Evolutionary conservation across 768 basidiomycete genomes (phyloP).

Genomic region (Auriscalpium microsporum): DNA sequence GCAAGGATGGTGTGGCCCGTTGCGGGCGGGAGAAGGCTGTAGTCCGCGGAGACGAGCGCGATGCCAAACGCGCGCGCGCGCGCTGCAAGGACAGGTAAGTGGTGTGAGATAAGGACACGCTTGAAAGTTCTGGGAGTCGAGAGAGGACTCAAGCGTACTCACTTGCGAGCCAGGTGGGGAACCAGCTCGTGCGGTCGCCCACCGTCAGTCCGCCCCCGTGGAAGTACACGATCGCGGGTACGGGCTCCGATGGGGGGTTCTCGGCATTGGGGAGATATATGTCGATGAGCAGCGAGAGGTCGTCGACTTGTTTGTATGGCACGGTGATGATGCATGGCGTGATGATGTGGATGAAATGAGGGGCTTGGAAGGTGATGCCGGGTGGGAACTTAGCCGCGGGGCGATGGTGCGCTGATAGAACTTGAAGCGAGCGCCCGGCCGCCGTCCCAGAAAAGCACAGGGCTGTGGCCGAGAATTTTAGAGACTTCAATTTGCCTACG

Average conservation of each 20-base stretch:
- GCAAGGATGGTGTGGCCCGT: constrained; percentile 49
- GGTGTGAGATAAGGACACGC: not conserved
- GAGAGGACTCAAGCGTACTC: constrained; percentile 6
- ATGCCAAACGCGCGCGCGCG: constrained; percentile 38
- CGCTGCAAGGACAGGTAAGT: constrained; percentile 24
- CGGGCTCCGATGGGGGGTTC: not conserved
- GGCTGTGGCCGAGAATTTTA: no score
- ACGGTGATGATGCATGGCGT: no score
- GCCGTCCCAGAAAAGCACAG: no score
- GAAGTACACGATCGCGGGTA: constrained; percentile 31
- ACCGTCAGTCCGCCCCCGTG: constrained; percentile 54
- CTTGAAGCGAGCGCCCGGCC: no score
- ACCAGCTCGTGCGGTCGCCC: constrained; percentile 52
- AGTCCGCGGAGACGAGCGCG: constrained; percentile 56
- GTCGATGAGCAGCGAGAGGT: constrained; percentile 23
- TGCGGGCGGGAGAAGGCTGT: constrained; percentile 43
- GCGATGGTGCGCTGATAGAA: no score
- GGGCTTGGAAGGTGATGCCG: no score
- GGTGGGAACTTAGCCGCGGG: no score
- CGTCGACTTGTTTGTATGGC: constrained; percentile 26
- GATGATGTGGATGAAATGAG: no score
- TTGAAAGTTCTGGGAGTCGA: no score
- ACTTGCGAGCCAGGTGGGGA: constrained; percentile 60
- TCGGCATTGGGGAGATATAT: constrained; percentile 31
- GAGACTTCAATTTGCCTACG: no score